Evolutionary conservation across 257 asterid genomes (phyloP), one percentile per base, ranked within the genome.

Genomic region (Fraxinus quadrangulata): DNA sequence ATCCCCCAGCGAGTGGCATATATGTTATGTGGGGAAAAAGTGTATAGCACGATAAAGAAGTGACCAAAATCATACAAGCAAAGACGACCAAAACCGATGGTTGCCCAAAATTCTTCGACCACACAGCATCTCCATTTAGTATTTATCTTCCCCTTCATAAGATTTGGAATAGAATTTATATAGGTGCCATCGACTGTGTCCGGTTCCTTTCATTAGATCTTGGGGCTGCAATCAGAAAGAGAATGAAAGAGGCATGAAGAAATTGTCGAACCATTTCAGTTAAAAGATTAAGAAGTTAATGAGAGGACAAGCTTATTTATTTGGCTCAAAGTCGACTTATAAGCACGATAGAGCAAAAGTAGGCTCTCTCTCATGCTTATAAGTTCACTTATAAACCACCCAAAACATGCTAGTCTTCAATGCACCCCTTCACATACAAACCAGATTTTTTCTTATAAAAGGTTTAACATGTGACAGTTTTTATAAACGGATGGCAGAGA

Each of bases 171-270:
- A 34, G 34, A 75, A 80, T 86, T 83, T 86, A 85, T 19, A 71
- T 63, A 26, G 83, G 81, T 79, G 81, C 72, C 31, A 72, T 71
- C 71, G 78, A 67, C 61, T 54, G 80, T 73, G 74, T 77, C 81
- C n/a, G 70, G 51, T 81, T 85, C 78, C 83, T 84, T 81, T 82
- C 90, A 69, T 77, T 81, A 76, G 81, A 84, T 72, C 83, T 87
- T 65, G 93, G 91, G 84, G 86, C 92, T 82, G 86, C 84, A 84
- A 59, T 19, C 61, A 75, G 37, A 66, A 65, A 51, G 11, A 23
- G 40, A 72, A 16, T 71, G 24, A 68, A 21, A 54, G 45, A 40
- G 24, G 45, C 19, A 17, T 42, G 45, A 67, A 4, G 21, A 23
- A 39, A 36, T 51, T 9, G 6, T 16, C 4, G 21, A 49, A 16